phyloP scores from a whole-genome alignment of 73 alveolate species.

The Uronychia setigera region DNA sequence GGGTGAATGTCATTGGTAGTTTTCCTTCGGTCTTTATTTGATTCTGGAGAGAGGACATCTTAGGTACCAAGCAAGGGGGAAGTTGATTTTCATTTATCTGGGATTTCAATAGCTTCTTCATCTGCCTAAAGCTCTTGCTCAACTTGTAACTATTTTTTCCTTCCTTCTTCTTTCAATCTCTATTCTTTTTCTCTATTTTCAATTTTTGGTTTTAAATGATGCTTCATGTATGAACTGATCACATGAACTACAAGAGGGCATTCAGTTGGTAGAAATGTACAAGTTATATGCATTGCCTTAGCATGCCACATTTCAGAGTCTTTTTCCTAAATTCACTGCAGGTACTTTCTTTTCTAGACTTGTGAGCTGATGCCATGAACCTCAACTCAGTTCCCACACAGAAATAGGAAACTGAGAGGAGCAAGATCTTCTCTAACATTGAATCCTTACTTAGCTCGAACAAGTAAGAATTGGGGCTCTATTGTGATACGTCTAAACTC shows the following conservation, averaged over 20 bases:
- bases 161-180: background rate
- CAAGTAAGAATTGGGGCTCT: background rate
- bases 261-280: conserved; percentile 58
- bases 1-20: background rate
- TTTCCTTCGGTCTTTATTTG: background rate
- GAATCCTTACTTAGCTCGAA: conserved; percentile 81
- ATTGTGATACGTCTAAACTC: background rate
- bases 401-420: conserved; percentile 54
- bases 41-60: background rate
- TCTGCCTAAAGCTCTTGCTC: background rate
- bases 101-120: background rate
- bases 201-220: conserved; percentile 35
- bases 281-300: conserved; percentile 52
- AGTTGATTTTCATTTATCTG: background rate
- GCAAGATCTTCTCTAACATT: conserved; percentile 55
- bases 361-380: conserved; percentile 12
- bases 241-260: conserved; percentile 63
- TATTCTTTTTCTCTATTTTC: conserved; percentile 7
- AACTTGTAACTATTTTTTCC: background rate
- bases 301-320: conserved; percentile 78
- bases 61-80: background rate
- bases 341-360: conserved; percentile 3
- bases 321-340: background rate
- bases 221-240: conserved; percentile 54
- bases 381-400: conserved; percentile 71